Conservation (phyloP, 352 stramenopile species). For the Globisporangium sylvaticum region DNA sequence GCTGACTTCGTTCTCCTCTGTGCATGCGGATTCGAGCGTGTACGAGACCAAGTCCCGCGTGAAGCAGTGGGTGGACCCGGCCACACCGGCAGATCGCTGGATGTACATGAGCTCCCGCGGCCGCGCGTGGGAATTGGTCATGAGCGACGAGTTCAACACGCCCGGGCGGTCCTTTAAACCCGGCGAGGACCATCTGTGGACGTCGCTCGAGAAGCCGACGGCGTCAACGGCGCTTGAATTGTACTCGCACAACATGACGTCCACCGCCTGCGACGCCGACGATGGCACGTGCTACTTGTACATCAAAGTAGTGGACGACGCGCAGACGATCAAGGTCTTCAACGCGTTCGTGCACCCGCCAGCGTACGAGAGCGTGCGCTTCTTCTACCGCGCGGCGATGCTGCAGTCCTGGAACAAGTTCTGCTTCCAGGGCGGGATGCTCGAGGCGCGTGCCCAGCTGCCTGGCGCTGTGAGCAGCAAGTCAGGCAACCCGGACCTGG, state of each 20-base stretch:
- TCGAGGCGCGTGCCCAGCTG: slow-evolving; percentile 85
- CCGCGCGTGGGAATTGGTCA: slow-evolving; percentile 47
- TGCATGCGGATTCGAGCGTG: not conserved
- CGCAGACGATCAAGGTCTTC: slow-evolving; percentile 40
- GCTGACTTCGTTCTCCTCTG: no score
- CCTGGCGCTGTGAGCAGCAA: slow-evolving; percentile 69
- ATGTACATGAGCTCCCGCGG: not conserved
- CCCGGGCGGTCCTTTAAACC: slow-evolving; percentile 82
- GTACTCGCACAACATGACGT: slow-evolving; percentile 88
- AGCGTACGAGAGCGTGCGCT: slow-evolving; percentile 32
- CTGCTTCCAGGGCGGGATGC: slow-evolving; percentile 91
- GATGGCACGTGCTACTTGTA: slow-evolving; percentile 50
- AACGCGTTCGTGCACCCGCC: slow-evolving; percentile 54
- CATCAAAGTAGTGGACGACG: slow-evolving; percentile 51
- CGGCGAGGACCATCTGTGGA: slow-evolving; percentile 93
- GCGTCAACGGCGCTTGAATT: slow-evolving; percentile 82
- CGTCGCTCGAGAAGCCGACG: slow-evolving; percentile 13
- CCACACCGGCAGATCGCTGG: not conserved
- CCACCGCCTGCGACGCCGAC: slow-evolving; percentile 44
- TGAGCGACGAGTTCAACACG: slow-evolving; percentile 77
- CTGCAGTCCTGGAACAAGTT: slow-evolving; percentile 94
- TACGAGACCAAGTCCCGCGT: not conserved
- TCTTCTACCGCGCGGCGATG: slow-evolving; percentile 71
- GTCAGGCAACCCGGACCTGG: slow-evolving; percentile 38
- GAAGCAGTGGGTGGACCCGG: no score